phyloP scores from a whole-genome alignment of 306 rosid genomes.

The Fragaria iinumae region DNA sequence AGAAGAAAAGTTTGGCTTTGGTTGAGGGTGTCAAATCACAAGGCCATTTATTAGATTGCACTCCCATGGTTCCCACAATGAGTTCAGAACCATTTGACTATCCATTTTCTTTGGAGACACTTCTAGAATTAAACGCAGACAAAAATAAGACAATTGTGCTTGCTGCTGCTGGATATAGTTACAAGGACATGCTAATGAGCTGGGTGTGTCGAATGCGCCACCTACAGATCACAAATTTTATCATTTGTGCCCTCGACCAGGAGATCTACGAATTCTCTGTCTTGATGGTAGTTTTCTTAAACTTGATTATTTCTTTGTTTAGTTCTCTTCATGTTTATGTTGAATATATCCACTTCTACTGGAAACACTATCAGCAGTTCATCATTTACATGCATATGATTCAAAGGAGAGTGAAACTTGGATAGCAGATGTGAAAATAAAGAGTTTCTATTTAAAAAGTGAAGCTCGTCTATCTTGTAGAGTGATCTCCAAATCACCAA shows the following conservation, averaged over 20 bases:
- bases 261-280: conserved; percentile 75
- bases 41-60: conserved; percentile 34
- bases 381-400: not conserved
- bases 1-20: conserved; percentile 44
- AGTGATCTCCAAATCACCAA: not conserved
- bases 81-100: conserved; percentile 42
- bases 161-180: conserved; percentile 81
- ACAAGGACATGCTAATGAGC: conserved; percentile 96
- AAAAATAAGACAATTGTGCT: conserved; percentile 65
- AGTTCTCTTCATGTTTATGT: not conserved
- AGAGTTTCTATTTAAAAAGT: not conserved
- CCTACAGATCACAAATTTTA: conserved; percentile 53
- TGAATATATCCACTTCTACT: not conserved
- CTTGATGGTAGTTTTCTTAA: conserved; percentile 55
- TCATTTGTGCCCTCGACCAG: conserved; percentile 74
- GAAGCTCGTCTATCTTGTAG: not conserved
- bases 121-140: conserved; percentile 59
- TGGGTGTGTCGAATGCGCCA: conserved; percentile 83
- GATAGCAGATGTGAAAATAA: not conserved
- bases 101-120: conserved; percentile 79
- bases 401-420: not conserved
- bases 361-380: not conserved
- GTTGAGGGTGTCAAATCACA: conserved; percentile 36
- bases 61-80: conserved; percentile 39
- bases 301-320: not conserved